Evolutionary conservation across 2,329 filamentous ascomycete genomes (phyloP), one percentile per base, ranked within the genome.

Genomic region (Alternaria incomplexa): DNA sequence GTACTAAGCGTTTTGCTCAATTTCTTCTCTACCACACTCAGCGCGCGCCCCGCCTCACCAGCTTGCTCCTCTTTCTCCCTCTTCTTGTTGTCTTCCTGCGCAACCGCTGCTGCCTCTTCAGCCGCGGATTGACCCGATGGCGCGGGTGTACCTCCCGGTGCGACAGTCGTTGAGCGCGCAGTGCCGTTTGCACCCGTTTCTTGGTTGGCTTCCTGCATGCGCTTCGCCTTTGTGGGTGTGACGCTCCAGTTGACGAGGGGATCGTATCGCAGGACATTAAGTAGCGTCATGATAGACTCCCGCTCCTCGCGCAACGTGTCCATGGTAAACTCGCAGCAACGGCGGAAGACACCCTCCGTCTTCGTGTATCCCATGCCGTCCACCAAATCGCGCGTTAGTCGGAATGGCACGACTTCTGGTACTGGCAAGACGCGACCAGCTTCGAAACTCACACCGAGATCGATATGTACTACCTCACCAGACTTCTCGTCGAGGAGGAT

Each of bases 241-340:
- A 97, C 90, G 36, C 93, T 95, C 96, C 96, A 99, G 64, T 90
- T 96, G 79, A 98, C 97, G 64, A 99, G 83, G 1, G 96, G 96
- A 84, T 99, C 96, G 80, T 97, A 98, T n/a, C 96, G 91, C 62
- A 99, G 84, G 22, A 99, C 96, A 76, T 99, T 96, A 20, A 99
- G 88, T 56, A 99, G 93, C 0, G 96, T 98, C 94, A 97, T 98
- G 82, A 99, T 99, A 47, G 91, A 94, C 77, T 97, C 96, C 12
- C 92, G 92, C 78, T 99, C 96, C 73, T 97, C 92, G n/a, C 96
- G 90, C 36, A 99, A 84, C 2, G 96, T 94, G 65, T 97, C 93
- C 30, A 99, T 88, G 0, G 94, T 98, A 78, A 98, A 98, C 78
- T 99, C 96, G 79, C 96, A 99, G 81, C 95, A 98, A n/a, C 96